phyloP scores from a whole-genome alignment of 768 basidiomycete genomes.

The Psilocybe cubensis region DNA sequence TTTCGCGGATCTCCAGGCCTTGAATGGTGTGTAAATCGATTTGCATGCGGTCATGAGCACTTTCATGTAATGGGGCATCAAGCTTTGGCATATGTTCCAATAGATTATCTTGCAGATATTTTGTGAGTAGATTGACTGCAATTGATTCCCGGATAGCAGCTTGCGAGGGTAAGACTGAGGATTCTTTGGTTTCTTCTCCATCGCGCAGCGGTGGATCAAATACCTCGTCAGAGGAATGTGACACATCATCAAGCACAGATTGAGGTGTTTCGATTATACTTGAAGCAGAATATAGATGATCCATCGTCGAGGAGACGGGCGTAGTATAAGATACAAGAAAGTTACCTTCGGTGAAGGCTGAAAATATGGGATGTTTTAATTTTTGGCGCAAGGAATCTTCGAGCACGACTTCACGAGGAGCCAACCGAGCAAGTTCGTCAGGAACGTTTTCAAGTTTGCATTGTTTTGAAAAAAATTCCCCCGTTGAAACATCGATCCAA shows the following conservation, averaged over 20 bases:
- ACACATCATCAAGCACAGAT: not conserved
- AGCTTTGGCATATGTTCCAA: constrained; percentile 79
- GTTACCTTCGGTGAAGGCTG: constrained; percentile 55
- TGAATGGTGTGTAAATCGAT: constrained; percentile 89
- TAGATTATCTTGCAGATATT: constrained; percentile 67
- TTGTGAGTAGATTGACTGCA: constrained; percentile 66
- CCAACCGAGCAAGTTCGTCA: constrained; percentile 83
- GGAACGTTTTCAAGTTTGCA: constrained; percentile 57
- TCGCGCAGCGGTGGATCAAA: not conserved
- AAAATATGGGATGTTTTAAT: constrained; percentile 48
- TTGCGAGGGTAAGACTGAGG: not conserved
- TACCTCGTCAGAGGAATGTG: not conserved
- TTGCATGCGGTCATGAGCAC: constrained; percentile 67
- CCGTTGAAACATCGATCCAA: constrained; percentile 95
- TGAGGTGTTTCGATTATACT: not conserved
- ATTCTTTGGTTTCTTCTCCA: not conserved
- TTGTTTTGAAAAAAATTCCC: constrained; percentile 85
- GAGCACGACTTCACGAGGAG: constrained; percentile 78
- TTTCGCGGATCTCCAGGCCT: constrained; percentile 85
- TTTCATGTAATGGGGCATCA: constrained; percentile 60
- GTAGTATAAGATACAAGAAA: constrained; percentile 55
- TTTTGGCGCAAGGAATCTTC: constrained; percentile 39
- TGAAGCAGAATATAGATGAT: not conserved
- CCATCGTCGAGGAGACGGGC: not conserved
- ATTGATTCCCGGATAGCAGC: constrained; percentile 41